Evolutionary conservation across 2,329 filamentous ascomycete genomes (phyloP), one percentile per base, ranked within the genome.

Genomic region (Fusarium keratoplasticum): DNA sequence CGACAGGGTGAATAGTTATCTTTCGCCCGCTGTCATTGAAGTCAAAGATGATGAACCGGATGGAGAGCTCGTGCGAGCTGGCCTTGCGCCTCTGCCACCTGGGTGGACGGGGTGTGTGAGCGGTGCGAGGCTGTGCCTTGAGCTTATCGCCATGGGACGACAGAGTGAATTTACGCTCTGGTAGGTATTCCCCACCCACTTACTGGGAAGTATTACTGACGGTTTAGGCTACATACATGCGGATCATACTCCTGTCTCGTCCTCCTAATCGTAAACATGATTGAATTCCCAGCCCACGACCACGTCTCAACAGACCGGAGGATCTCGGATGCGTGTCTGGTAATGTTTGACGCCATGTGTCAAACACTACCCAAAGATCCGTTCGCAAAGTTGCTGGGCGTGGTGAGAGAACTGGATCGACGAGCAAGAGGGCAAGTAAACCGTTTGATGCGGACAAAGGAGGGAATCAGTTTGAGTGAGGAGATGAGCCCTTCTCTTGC

Each of bases 211-310:
- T 0, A 1, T 0, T 8, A 11, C 64, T 70, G 3, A 64, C 13
- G 1, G 10, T 5, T 16, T 2, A 77, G 75, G 75, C 67, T 77
- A 6, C 71, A 71, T 3, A 65, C 58, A 8, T 77, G 75, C 42
- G 63, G 69, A 29, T 66, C 65, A 16, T 71, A 69, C 5, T 71
- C 71, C 0, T 73, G 67, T 16, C 33, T 77, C 5, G 35, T 75
- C 14, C 59, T 77, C 14, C 44, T 77, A 0, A 58, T 75, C 14
- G 62, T 77, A 29, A 77, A 77, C 16, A 74, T 76, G 42, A 72
- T 77, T 3, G 75, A 77, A 35, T 73, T 67, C 44, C 75, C 75
- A 5, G 66, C 61, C 22, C 65, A 73, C 5, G 40, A 29, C 9
- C 27, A 55, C 2, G 55, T 68, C 2, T 5, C 25, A 1, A 36